A percentile compares a stretch with the other conserved stretches of the same genome.
Evolutionary conservation across 441 rosid genomes (phyloP).

Genomic region (Pelargonium cotyledonis): DNA sequence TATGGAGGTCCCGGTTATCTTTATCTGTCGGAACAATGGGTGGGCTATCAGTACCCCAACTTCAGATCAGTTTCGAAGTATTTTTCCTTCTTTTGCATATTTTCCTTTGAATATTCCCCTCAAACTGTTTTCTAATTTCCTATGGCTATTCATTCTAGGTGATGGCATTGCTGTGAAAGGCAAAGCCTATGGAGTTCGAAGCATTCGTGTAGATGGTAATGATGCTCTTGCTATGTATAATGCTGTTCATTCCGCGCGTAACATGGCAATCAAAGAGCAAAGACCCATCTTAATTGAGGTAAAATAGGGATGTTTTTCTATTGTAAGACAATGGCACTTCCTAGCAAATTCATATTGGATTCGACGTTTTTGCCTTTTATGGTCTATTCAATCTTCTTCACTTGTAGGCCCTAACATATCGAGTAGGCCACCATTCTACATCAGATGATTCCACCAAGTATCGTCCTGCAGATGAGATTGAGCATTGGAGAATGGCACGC

Average conservation of each 20-base stretch:
- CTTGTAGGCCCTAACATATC: conserved; percentile 51
- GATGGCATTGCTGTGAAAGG: conserved; percentile 75
- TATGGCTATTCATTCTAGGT: conserved; percentile 30
- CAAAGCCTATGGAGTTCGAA: conserved; percentile 59
- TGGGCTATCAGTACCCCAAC: conserved; percentile 77
- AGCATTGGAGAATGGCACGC: conserved; percentile 56
- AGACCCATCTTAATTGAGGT: conserved; percentile 71
- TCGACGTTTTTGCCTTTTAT: background rate
- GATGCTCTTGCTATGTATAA: conserved; percentile 68
- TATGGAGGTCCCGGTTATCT: conserved; percentile 57
- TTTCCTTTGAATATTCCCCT: background rate
- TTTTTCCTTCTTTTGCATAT: background rate
- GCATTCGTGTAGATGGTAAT: conserved; percentile 76
- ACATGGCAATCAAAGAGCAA: conserved; percentile 49
- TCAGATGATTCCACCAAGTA: conserved; percentile 81
- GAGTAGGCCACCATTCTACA: conserved; percentile 77
- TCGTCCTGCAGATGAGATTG: conserved; percentile 44
- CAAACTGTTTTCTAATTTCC: background rate
- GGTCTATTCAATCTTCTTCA: conserved; percentile 1
- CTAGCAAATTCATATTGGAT: too few relatives aligned
- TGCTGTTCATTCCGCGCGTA: conserved; percentile 51
- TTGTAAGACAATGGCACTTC: background rate
- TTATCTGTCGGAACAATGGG: conserved; percentile 74
- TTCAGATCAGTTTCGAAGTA: conserved; percentile 46
- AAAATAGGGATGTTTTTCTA: background rate